Percentiles rank a stretch among this genome's conserved stretches.
These are phyloP conservation scores for Arthrocladium fulminans DNA, from an alignment of 2,329 filamentous ascomycete genomes.

Conservation along the genomic window DNA sequence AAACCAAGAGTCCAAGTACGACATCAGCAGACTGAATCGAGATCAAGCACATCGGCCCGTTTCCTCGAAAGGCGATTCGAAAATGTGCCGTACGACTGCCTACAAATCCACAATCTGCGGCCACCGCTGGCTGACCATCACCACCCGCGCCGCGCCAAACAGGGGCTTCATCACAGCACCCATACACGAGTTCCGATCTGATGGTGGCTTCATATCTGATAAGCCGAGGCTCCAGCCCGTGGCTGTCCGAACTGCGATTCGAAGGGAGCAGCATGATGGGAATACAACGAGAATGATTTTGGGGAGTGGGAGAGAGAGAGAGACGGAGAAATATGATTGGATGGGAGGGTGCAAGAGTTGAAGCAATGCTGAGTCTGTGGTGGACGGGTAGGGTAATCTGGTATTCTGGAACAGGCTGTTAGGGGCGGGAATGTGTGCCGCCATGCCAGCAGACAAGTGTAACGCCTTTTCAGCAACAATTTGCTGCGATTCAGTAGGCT, in stretches of 20 bases:
- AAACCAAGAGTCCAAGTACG: background rate
- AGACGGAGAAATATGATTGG: background rate
- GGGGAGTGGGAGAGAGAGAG: background rate
- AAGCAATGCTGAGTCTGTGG: background rate
- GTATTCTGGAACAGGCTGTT: background rate
- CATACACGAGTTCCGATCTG: conserved; percentile 22
- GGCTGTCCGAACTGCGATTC: conserved; percentile 27
- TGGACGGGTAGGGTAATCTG: background rate
- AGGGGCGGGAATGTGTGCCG: background rate
- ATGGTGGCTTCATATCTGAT: conserved; percentile 16
- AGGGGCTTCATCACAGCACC: conserved; percentile 21
- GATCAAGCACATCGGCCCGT: background rate
- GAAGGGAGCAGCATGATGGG: conserved; percentile 27
- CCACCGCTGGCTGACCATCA: conserved; percentile 43
- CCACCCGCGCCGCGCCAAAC: conserved; percentile 32
- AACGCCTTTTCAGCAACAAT: conserved; percentile 1
- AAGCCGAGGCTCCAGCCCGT: conserved; percentile 14
- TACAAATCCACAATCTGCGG: conserved; percentile 39
- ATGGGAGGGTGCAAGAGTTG: background rate
- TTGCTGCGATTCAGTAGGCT: background rate
- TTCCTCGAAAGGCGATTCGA: background rate
- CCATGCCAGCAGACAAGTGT: background rate
- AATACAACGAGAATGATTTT: conserved; percentile 25
- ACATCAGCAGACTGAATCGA: background rate
- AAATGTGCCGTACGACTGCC: conserved; percentile 17